phyloP scores from a whole-genome alignment of 176 grass and related monocot genomes.

The Oryza longistaminata region DNA sequence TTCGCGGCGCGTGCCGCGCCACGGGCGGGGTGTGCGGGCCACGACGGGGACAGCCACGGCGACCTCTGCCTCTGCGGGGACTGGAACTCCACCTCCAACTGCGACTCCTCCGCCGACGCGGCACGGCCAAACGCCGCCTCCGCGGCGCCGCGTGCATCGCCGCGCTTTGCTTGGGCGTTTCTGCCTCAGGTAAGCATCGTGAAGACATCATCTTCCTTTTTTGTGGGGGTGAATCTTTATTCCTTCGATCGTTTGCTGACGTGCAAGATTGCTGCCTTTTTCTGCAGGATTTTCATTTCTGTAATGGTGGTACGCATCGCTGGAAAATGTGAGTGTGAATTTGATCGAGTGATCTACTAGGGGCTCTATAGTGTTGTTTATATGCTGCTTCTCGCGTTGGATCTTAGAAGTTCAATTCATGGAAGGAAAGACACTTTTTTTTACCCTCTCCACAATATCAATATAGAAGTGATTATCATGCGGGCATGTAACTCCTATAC shows the following conservation, averaged over 20 bases:
- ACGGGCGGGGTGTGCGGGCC: conserved; percentile 90
- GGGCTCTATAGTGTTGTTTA: not conserved
- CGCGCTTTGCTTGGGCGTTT: conserved; percentile 5
- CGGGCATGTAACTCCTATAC: too few relatives aligned
- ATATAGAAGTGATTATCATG: too few relatives aligned
- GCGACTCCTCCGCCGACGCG: conserved; percentile 56
- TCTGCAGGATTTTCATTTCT: conserved; percentile 25
- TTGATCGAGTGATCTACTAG: not conserved
- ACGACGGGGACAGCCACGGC: conserved; percentile 56
- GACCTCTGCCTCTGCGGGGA: conserved; percentile 81
- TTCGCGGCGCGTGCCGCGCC: conserved; percentile 82
- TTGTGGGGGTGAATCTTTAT: too few relatives aligned
- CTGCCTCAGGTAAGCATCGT: conserved; percentile 37
- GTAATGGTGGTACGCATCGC: conserved; percentile 11
- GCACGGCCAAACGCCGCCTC: not conserved
- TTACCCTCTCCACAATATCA: too few relatives aligned
- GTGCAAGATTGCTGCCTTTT: not conserved
- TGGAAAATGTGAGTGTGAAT: not conserved
- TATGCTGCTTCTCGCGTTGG: not conserved
- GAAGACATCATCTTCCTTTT: not conserved
- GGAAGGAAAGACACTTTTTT: too few relatives aligned
- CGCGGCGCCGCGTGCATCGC: not conserved
- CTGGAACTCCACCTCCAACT: conserved; percentile 92
- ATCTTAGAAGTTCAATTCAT: too few relatives aligned
- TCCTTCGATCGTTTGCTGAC: not conserved